Percentiles rank a stretch among this genome's conserved stretches.
phyloP scores from a whole-genome alignment of 2,329 filamentous ascomycete genomes.

The Ceratocystis destructans region DNA sequence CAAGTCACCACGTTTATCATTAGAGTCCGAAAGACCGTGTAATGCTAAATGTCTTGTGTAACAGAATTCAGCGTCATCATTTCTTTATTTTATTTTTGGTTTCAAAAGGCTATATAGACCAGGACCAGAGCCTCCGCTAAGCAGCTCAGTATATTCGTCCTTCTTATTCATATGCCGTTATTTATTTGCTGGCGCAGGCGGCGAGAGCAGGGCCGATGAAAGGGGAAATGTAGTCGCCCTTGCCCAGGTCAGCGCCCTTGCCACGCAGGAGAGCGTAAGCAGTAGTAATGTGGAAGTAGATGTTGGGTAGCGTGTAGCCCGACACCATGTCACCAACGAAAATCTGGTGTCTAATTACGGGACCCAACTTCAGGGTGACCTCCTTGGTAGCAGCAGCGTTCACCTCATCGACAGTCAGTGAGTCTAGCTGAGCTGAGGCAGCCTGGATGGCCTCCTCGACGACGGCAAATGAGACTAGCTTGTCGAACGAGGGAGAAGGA shows the following conservation, averaged over 20 bases:
- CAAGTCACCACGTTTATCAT: background rate
- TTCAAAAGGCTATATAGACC: background rate
- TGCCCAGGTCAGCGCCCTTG: constrained; percentile 45
- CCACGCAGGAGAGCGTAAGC: constrained; percentile 43
- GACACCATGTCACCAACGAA: constrained; percentile 20
- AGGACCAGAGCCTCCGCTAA: no score
- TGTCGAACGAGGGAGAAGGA: background rate
- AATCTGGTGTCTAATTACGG: constrained; percentile 18
- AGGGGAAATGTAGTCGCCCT: constrained; percentile 34
- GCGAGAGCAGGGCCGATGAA: constrained; percentile 15
- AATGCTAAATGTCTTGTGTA: background rate
- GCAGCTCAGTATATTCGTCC: background rate
- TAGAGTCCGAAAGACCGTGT: background rate
- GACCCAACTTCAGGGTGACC: constrained; percentile 24
- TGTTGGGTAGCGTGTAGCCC: constrained; percentile 40
- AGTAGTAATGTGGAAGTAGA: constrained; percentile 46
- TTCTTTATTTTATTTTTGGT: background rate
- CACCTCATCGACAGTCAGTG: constrained; percentile 21
- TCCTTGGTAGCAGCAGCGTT: constrained; percentile 25
- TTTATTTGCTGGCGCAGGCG: background rate
- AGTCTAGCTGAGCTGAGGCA: constrained; percentile 9
- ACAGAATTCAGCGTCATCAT: background rate
- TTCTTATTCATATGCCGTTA: background rate
- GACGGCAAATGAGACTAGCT: constrained; percentile 8
- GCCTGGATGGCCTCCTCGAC: constrained; percentile 1